Base-by-base conservation (phyloP, 2,329 filamentous ascomycete genomes). In the Cylindrodendrum hubeiense region DNA sequence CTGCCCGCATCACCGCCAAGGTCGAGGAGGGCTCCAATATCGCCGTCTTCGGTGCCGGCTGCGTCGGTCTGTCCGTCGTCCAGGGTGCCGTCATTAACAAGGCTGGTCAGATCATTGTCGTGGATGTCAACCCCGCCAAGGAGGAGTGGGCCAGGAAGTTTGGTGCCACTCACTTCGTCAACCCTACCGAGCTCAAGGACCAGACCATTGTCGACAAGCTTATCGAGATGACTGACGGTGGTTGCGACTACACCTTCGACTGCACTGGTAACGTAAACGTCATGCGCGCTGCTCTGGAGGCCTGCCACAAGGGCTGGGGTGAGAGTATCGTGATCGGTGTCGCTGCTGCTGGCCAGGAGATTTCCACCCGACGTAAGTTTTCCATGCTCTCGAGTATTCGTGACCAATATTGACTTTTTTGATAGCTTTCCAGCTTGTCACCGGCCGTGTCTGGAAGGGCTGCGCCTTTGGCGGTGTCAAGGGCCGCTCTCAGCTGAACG, bases 241-340 rank as follows among this genome's bases (percentile, higher is more conserved):
- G 96, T 55, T 97, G 94, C 80, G 96, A 99, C 85, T 98, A 98
- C 86, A 99, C 96, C 53, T 99, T 99, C 79, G 96, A 99, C 85
- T 98, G 96, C 87, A 99, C 96, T 7, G 96, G 96, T 65, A 98
- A 98, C 77, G 95, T 98, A 57, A 89, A 90, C 73, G 96, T 99
- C 60, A 99, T 97, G 96, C 89, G 96, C 69, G 92, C 93, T 57
- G 96, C 96, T 43, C 90, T 99, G 66, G 95, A 99, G 85, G 95
- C 96, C 52, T 98, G 95, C 86, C 96, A 99, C 87, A 99, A 99
- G 89, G 96, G 96, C 52, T 99, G 96, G 96, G 96, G 96, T 76
- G 90, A 98, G 87, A 97, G 93, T 79, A 97, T 99, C 81, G 90
- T 99, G 80, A 99, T 99, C 76, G 96, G 96, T 81, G 96, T 99